Evolutionary conservation across 148 eudicot species (phyloP), one percentile per base, ranked within the genome.

Genomic region (Arctostaphylos glauca): DNA sequence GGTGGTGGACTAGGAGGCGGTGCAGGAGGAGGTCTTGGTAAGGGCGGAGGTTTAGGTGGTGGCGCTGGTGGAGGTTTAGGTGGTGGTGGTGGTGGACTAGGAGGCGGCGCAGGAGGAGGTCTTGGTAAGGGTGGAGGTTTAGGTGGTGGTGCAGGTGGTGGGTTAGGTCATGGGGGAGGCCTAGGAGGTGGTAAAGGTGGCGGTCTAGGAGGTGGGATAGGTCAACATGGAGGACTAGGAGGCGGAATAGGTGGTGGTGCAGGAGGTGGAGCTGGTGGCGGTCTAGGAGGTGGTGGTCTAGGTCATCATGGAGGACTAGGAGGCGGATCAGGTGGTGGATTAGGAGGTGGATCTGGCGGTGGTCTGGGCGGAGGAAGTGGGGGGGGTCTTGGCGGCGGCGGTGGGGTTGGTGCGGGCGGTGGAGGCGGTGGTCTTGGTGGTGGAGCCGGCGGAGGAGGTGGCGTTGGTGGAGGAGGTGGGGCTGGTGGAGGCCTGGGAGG

Each of bases 401-500:
- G 66, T 2, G 81, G 80, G 3, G 80, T 71, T 3, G 84, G 84
- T 10, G 49, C 41, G 0, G 84, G 80, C 3, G 80, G 79, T 3
- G 54, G 12, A 6, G 77, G 77, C 3, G 83, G 52, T 0, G 77
- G 77, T 47, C n/a, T 52, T 2, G 82, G 82, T 15, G 46, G 74
- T 6, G 82, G 83, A 18, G 71, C 14, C 15, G 79, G 83, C 13
- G 50, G 67, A 46, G 82, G 38, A 13, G 16, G 80, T 14, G 44
- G 9, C 50, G 47, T 31, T 6, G 83, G 66, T 38, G 83, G 83
- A 31, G 15, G 19, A 38, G 83, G 83, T 23, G 38, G 38, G 38
- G 83, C 58, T 8, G 83, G 83, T 23, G 83, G 56, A 5, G 81
- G 81, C 3, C 44, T 80, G 3, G 82, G 83, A 21, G 83, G 83